Evolutionary conservation across 331 rosid genomes (phyloP).

Genomic region (Malus hybrid): DNA sequence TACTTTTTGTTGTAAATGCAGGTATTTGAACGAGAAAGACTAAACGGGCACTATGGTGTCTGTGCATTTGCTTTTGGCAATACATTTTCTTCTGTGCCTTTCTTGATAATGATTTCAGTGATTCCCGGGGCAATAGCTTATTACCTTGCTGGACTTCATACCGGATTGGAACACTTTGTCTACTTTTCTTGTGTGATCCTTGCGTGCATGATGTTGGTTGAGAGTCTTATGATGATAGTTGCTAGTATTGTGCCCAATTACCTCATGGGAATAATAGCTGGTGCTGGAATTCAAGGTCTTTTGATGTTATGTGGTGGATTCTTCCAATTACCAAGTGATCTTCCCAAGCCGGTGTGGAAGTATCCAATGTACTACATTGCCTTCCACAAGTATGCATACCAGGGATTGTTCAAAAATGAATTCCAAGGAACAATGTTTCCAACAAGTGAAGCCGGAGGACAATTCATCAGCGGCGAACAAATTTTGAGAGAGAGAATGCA

Average conservation of each 20-base stretch:
- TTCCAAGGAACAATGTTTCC: constrained; percentile 33
- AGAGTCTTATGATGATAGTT: constrained; percentile 66
- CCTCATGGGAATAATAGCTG: constrained; percentile 45
- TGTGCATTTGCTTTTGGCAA: constrained; percentile 48
- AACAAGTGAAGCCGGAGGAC: background rate
- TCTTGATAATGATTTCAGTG: constrained; percentile 30
- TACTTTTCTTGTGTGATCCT: constrained; percentile 28
- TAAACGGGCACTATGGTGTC: constrained; percentile 59
- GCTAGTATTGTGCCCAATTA: constrained; percentile 52
- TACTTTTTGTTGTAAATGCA: background rate
- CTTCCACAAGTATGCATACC: constrained; percentile 50
- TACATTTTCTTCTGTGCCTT: constrained; percentile 50
- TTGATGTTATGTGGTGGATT: constrained; percentile 41
- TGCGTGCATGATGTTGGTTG: constrained; percentile 45
- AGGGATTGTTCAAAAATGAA: constrained; percentile 64
- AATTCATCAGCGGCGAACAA: background rate
- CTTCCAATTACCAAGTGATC: constrained; percentile 36
- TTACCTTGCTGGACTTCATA: constrained; percentile 25
- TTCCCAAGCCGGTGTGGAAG: constrained; percentile 40
- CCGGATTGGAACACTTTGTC: constrained; percentile 15
- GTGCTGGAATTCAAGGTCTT: constrained; percentile 58
- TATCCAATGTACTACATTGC: constrained; percentile 44
- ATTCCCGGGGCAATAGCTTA: constrained; percentile 21
- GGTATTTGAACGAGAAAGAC: constrained; percentile 57
- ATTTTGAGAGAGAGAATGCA: constrained; percentile 19